phyloP scores from a whole-genome alignment of 192 early-diverging fungal genomes.

The Cetraspora pellucida region DNA sequence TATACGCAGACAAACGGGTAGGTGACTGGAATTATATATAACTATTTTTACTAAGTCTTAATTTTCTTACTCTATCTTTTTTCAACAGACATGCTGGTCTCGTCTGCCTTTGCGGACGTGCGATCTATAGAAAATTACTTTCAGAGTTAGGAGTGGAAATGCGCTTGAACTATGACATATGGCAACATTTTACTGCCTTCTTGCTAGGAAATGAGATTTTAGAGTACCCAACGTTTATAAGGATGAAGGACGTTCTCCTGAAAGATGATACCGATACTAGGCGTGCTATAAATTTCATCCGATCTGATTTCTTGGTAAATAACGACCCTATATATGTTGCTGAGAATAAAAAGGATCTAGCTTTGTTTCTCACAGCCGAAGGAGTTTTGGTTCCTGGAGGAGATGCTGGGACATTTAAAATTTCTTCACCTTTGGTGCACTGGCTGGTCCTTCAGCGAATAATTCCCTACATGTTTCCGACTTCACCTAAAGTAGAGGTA shows the following conservation, averaged over 20 bases:
- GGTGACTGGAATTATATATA: conserved; percentile 10
- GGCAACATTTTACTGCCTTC: conserved; percentile 23
- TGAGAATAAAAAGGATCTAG: conserved; percentile 27
- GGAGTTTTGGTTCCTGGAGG: conserved; percentile 29
- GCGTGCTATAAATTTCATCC: conserved; percentile 4
- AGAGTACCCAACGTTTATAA: conserved; percentile 31
- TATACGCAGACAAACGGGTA: conserved; percentile 22
- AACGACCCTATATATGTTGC: conserved; percentile 19
- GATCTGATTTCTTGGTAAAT: conserved; percentile 23
- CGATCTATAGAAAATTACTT: conserved; percentile 24
- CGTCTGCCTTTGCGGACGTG: conserved; percentile 29
- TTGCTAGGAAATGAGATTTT: conserved; percentile 16
- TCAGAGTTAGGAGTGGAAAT: not conserved
- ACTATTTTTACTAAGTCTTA: conserved; percentile 19
- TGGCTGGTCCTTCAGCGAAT: conserved; percentile 31
- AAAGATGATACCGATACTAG: conserved; percentile 18
- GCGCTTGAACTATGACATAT: conserved; percentile 8
- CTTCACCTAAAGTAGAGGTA: conserved; percentile 17
- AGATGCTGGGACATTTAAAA: conserved; percentile 30
- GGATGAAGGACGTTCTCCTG: conserved; percentile 30
- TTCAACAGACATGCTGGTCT: conserved; percentile 35
- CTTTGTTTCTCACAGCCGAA: conserved; percentile 33
- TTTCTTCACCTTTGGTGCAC: conserved; percentile 32
- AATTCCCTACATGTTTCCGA: conserved; percentile 1
- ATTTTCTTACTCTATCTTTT: conserved; percentile 8